These are phyloP conservation scores for Arxiozyma telluris DNA, from an alignment of 1,139 yeast species.

Conservation along the genomic window DNA sequence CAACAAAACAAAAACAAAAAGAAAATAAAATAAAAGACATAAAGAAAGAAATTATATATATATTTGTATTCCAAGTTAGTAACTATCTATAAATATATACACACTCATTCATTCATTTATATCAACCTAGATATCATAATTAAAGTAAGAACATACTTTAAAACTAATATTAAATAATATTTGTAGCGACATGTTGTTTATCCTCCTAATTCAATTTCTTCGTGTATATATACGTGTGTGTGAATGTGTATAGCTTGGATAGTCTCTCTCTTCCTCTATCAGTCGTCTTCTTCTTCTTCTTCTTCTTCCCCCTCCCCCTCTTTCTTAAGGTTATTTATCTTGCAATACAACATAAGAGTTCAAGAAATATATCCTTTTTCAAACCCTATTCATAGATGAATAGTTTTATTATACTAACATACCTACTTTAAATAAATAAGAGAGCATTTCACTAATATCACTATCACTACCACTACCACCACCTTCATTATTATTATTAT, in stretches of 20 bases:
- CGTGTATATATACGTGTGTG: background rate
- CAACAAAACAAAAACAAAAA: background rate
- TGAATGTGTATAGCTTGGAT: background rate
- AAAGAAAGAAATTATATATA: background rate
- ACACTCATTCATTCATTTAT: background rate
- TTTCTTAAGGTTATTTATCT: background rate
- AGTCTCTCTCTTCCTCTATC: background rate
- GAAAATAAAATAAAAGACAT: too few relatives aligned
- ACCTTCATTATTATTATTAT: too few relatives aligned
- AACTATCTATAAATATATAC: background rate
- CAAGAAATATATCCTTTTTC: background rate
- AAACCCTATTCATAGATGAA: too few relatives aligned
- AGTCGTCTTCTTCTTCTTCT: background rate
- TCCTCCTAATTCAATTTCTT: background rate
- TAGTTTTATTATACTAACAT: too few relatives aligned
- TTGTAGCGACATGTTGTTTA: background rate
- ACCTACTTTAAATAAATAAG: background rate
- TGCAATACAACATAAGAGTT: too few relatives aligned
- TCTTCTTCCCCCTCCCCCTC: background rate
- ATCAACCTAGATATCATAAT: background rate
- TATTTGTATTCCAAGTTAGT: background rate
- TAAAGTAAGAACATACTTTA: background rate
- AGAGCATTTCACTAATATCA: too few relatives aligned
- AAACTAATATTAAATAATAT: background rate
- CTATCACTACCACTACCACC: too few relatives aligned